Evolutionary conservation across 257 asterid species (phyloP).

Genomic region (Nicotiana otophora): DNA sequence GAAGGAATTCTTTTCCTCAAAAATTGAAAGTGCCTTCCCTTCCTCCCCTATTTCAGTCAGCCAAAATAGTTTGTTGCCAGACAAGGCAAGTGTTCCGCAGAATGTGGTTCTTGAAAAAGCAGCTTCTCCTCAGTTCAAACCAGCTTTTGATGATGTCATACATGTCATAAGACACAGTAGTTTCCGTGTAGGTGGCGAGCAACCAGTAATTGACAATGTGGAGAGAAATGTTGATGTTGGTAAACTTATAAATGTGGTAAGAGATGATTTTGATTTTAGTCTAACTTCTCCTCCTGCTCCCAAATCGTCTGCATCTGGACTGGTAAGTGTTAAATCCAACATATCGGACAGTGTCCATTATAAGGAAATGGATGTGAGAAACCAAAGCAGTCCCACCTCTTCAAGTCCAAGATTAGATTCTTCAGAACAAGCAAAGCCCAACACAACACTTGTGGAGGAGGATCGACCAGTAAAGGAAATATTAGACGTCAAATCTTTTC

Average conservation of each 20-base stretch:
- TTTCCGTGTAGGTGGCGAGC: conserved; percentile 51
- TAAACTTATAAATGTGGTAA: conserved; percentile 42
- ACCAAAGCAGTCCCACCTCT: conserved; percentile 18
- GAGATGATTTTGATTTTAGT: conserved; percentile 43
- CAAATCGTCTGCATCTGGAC: conserved; percentile 29
- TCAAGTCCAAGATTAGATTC: conserved; percentile 22
- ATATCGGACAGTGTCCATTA: conserved; percentile 28
- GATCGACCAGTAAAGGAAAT: conserved; percentile 55
- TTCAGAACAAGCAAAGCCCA: conserved; percentile 29
- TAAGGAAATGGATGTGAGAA: conserved; percentile 45
- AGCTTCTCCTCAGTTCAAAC: conserved; percentile 29
- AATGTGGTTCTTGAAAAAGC: conserved; percentile 37
- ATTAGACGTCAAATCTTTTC: conserved; percentile 66
- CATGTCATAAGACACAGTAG: conserved; percentile 66
- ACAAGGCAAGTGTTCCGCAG: conserved; percentile 35
- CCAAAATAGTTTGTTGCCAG: conserved; percentile 36
- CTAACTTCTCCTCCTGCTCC: conserved; percentile 31
- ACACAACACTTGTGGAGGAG: conserved; percentile 24
- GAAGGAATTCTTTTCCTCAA: conserved; percentile 32
- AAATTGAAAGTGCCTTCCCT: conserved; percentile 29
- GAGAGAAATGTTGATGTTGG: conserved; percentile 37
- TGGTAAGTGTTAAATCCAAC: conserved; percentile 24
- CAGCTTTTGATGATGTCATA: conserved; percentile 55
- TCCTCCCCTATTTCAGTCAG: conserved; percentile 31
- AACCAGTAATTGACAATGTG: conserved; percentile 31